Percentiles rank a stretch among this genome's conserved stretches.
Evolutionary conservation across 495 filamentous ascomycete genomes (phyloP).

Genomic region (Extremus antarcticus): DNA sequence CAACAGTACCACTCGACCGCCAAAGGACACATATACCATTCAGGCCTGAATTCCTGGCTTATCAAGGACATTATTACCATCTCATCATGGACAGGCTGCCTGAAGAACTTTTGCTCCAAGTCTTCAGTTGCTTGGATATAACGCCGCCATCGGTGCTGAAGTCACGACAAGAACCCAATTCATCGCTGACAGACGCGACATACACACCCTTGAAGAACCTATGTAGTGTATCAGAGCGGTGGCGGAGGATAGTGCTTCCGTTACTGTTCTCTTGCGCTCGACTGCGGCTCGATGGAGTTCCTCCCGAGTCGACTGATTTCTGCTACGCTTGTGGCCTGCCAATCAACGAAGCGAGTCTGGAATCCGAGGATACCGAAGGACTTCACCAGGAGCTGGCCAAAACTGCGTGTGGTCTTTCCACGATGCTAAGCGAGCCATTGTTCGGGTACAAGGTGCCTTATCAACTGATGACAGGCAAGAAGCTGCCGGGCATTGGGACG

Average conservation of each 20-base stretch:
- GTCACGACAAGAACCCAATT: constrained; percentile 11
- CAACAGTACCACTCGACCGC: too few species aligned
- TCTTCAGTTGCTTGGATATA: constrained; percentile 15
- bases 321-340: not conserved
- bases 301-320: not conserved
- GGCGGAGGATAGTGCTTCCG: constrained; percentile 12
- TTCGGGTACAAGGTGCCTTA: not conserved
- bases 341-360: not conserved
- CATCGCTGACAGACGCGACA: constrained; percentile 6
- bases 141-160: constrained; percentile 16
- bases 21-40: too few species aligned
- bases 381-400: not conserved
- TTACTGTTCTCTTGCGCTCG: constrained; percentile 16
- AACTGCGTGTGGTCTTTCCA: not conserved
- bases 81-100: constrained; percentile 9
- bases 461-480: not conserved
- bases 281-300: constrained; percentile 3
- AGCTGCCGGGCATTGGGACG: not conserved
- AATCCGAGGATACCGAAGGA: not conserved
- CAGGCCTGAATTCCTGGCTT: too few species aligned
- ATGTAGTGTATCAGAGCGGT: constrained; percentile 14
- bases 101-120: constrained; percentile 17
- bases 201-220: constrained; percentile 10
- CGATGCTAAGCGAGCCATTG: not conserved
- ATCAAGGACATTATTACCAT: too few species aligned